These are phyloP conservation scores for Stylonectria norvegica DNA, from an alignment of 2,329 filamentous ascomycete species.

Conservation along the genomic window DNA sequence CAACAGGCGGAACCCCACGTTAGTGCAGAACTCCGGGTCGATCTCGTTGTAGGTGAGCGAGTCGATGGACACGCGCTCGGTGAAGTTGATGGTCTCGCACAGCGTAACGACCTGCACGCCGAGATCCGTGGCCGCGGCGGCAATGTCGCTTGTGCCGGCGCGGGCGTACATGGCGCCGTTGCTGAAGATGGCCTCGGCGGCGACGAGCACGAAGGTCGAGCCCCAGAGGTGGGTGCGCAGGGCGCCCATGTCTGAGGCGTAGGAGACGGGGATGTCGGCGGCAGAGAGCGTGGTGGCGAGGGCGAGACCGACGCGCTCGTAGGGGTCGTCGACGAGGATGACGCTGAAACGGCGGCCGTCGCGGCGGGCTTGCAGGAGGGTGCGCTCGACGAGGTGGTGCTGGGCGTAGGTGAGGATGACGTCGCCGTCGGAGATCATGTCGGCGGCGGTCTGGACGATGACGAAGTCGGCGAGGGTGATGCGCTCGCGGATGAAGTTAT, in stretches of 20 bases:
- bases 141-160: conserved; percentile 81
- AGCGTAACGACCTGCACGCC: conserved; percentile 82
- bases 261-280: conserved; percentile 72
- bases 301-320: conserved; percentile 48
- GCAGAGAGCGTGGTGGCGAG: conserved; percentile 67
- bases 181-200: conserved; percentile 91
- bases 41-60: conserved; percentile 94
- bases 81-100: conserved; percentile 95
- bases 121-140: conserved; percentile 73
- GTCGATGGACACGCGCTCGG: conserved; percentile 77
- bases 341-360: conserved; percentile 75
- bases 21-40: conserved; percentile 64
- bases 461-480: conserved; percentile 83
- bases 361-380: conserved; percentile 68
- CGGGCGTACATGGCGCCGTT: conserved; percentile 89
- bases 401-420: conserved; percentile 84
- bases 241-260: conserved; percentile 72
- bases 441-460: conserved; percentile 72
- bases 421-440: conserved; percentile 74
- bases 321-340: conserved; percentile 72
- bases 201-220: conserved; percentile 74
- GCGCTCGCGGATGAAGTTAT: conserved; percentile 85
- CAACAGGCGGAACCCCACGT: conserved; percentile 61
- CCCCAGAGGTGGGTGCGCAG: conserved; percentile 68
- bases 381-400: conserved; percentile 80